Evolutionary conservation across 768 basidiomycete species (phyloP), one percentile per base, ranked within the genome.

Genomic region (Leccinum uliginosum): DNA sequence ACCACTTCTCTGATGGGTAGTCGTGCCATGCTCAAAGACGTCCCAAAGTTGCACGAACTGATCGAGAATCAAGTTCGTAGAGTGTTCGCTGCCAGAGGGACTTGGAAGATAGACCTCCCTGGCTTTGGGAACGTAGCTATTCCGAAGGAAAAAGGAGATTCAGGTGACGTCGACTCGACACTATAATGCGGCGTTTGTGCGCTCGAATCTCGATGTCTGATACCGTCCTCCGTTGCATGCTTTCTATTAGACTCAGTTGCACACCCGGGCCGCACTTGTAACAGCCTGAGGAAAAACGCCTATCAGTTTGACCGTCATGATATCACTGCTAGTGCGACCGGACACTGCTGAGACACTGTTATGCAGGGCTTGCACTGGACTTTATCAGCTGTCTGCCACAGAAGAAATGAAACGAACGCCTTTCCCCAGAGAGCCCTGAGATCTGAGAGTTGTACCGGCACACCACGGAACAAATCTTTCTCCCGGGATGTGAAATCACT

Each of bases 41-140:
- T 99, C 1, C 96, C 97, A 24, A 99, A 99, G 72, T 77, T 98
- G 15, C 95, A 98, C 63, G 95, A 99, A 69, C 79, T 99, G 51
- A 92, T 99, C 51, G 82, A 91, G 60, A 83, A 87, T 61, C 90
- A 96, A 71, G 82, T 97, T 0, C 80, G 90, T 40, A 80, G 81
- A 48, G 77, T 83, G 19, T 75, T 89, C 51, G 80, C 82, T 49
- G 67, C 80, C 24, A 74, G 78, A 56, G 84, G 82, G 24, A 82
- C 81, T 11, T 89, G 87, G 85, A 84, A 81, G 59, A 68, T 93
- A 29, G 76, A 77, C 3, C 74, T 92, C 5, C 90, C 90, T 34
- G 87, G 86, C 27, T 70, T 92, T 38, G 71, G 77, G 38, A 77
- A 66, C 53, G 65, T 71, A 26, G 57, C 63, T 40, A 64, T 59